These are phyloP conservation scores for Pythium rishiriense DNA, from an alignment of 352 stramenopile genomes.

Conservation along the genomic window DNA sequence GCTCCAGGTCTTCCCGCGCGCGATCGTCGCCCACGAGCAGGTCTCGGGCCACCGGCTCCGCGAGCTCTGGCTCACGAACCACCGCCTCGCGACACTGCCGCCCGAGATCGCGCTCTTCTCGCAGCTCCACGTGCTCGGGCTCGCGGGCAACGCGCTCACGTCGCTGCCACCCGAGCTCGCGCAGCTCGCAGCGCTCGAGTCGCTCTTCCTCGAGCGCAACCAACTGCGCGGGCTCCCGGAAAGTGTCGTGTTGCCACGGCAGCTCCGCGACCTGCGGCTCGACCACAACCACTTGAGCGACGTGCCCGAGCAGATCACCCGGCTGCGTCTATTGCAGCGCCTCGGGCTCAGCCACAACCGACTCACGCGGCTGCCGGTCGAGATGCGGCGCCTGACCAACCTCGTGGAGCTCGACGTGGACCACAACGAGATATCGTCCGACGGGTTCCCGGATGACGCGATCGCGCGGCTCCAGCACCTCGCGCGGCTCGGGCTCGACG, in stretches of 20 bases:
- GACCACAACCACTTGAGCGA: conserved; percentile 48
- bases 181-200: conserved; percentile 40
- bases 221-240: conserved; percentile 39
- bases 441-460: conserved; percentile 42
- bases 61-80: conserved; percentile 73
- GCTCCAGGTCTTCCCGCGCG: conserved; percentile 44
- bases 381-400: conserved; percentile 56
- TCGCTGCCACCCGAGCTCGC: conserved; percentile 45
- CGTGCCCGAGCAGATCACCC: conserved; percentile 56
- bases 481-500: conserved; percentile 61
- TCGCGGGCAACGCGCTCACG: conserved; percentile 56
- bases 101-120: conserved; percentile 46
- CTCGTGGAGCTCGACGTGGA: conserved; percentile 71
- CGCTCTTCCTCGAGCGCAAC: conserved; percentile 72
- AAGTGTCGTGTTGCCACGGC: conserved; percentile 36
- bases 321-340: conserved; percentile 50
- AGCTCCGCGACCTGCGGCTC: conserved; percentile 51
- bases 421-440: conserved; percentile 48
- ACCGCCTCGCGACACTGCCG: conserved; percentile 41
- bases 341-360: conserved; percentile 65
- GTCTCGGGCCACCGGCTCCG: conserved; percentile 38
- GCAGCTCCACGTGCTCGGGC: conserved; percentile 54
- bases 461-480: conserved; percentile 45
- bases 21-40: conserved; percentile 36
- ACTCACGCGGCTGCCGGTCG: conserved; percentile 35